Evolutionary conservation across 2,329 filamentous ascomycete genomes (phyloP).

Genomic region (Aspergillus ochraceus): DNA sequence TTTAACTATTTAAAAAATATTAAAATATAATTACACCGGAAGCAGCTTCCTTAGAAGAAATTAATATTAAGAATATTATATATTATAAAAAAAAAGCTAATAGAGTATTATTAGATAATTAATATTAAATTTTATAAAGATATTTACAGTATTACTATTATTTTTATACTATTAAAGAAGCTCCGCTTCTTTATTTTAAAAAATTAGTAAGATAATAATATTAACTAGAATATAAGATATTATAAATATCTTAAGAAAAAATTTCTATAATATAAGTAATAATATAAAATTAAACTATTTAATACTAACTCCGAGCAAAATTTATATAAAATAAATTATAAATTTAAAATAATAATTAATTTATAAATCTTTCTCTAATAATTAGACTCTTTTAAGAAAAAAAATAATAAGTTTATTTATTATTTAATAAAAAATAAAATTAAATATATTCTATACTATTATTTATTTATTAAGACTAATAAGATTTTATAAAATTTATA

Average conservation of each 20-base stretch:
- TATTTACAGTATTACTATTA: not conserved
- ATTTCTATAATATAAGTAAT: not conserved
- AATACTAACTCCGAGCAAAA: not conserved
- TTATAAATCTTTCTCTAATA: not conserved
- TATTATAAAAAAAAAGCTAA: not conserved
- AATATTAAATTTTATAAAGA: not conserved
- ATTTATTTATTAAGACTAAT: slow-evolving; percentile 1
- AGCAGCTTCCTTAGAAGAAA: not conserved
- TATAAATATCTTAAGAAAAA: not conserved
- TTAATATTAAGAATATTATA: not conserved
- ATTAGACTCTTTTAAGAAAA: not conserved
- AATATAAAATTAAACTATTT: not conserved
- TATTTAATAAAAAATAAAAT: not conserved
- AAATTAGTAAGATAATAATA: not conserved
- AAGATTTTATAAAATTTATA: not conserved
- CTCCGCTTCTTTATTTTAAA: not conserved
- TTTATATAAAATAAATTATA: not conserved
- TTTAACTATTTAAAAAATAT: not conserved
- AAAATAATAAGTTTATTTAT: not conserved
- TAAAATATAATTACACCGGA: not conserved
- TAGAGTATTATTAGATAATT: not conserved
- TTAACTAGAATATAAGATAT: not conserved
- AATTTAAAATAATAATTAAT: not conserved
- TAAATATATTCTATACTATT: not conserved
- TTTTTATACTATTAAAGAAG: not conserved